These are phyloP conservation scores for Syzygium jambos DNA, from an alignment of 345 rosid genomes.

Conservation along the genomic window DNA sequence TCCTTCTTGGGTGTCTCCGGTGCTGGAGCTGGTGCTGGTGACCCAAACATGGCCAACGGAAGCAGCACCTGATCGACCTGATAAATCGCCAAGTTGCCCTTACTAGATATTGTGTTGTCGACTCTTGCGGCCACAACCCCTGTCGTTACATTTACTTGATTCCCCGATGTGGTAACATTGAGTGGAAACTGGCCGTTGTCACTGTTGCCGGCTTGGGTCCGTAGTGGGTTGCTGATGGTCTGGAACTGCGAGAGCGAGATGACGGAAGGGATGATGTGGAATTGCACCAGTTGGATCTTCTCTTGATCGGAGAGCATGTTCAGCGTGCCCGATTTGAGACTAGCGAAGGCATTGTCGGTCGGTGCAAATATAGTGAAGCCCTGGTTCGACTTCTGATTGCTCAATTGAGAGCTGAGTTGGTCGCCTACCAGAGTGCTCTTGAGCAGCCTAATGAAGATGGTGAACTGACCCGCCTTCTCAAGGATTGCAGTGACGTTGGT, in stretches of 20 bases:
- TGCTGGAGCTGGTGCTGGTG: conserved; percentile 55
- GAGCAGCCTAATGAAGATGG: conserved; percentile 50
- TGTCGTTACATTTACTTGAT: conserved; percentile 67
- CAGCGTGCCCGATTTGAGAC: conserved; percentile 57
- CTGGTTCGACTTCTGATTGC: conserved; percentile 40
- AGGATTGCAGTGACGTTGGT: conserved; percentile 64
- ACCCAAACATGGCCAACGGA: conserved; percentile 60
- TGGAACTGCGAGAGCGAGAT: conserved; percentile 65
- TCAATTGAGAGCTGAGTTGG: conserved; percentile 73
- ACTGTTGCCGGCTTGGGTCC: conserved; percentile 75
- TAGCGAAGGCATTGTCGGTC: conserved; percentile 58
- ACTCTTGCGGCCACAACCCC: conserved; percentile 65
- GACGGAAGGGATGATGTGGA: conserved; percentile 62
- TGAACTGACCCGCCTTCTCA: conserved; percentile 77
- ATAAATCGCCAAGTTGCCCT: conserved; percentile 55
- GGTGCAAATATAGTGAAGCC: conserved; percentile 83
- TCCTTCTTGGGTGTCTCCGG: conserved; percentile 44
- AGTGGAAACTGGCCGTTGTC: conserved; percentile 49
- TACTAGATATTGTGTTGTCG: conserved; percentile 48
- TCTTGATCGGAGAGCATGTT: conserved; percentile 61
- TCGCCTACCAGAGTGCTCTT: conserved; percentile 52
- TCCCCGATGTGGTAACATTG: conserved; percentile 72
- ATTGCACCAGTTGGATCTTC: conserved; percentile 71
- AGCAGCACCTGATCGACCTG: conserved; percentile 74
- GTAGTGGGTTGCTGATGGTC: conserved; percentile 82